A percentile compares a stretch with the other conserved stretches of the same genome.
Conservation (phyloP, 345 rosid species). For the Citrus medica region DNA sequence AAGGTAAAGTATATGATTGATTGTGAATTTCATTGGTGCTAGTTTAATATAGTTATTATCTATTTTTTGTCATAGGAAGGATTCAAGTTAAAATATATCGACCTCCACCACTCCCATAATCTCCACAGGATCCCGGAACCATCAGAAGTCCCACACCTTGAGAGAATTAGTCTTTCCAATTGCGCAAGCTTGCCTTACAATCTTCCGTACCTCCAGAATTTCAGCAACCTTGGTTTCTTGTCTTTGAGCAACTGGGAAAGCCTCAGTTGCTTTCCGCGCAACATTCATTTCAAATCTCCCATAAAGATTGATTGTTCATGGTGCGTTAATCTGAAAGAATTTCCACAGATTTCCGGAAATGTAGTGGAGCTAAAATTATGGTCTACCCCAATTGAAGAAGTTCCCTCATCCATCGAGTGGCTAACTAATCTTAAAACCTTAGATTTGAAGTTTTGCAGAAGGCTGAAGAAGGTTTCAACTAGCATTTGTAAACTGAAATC, state of each 20-base stretch:
- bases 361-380: too few relatives aligned
- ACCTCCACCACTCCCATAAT: neutral
- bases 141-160: neutral
- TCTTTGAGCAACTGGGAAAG: neutral
- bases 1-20: too few relatives aligned
- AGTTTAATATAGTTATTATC: neutral
- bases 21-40: neutral
- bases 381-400: too few relatives aligned
- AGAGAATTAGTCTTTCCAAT: slow-evolving; percentile 8
- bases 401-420: neutral
- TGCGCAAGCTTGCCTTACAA: neutral
- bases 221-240: neutral
- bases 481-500: too few relatives aligned
- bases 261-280: too few relatives aligned
- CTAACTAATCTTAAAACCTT: neutral
- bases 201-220: neutral
- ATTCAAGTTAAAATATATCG: neutral
- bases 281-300: too few relatives aligned
- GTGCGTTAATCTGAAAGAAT: too few relatives aligned
- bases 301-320: too few relatives aligned
- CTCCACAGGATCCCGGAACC: neutral
- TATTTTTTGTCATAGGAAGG: neutral
- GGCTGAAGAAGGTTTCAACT: slow-evolving; percentile 6
- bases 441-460: slow-evolving; percentile 10
- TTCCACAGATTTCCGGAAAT: too few relatives aligned